Conservation (phyloP, 352 stramenopile genomes). For the Phytophthora kernoviae region DNA sequence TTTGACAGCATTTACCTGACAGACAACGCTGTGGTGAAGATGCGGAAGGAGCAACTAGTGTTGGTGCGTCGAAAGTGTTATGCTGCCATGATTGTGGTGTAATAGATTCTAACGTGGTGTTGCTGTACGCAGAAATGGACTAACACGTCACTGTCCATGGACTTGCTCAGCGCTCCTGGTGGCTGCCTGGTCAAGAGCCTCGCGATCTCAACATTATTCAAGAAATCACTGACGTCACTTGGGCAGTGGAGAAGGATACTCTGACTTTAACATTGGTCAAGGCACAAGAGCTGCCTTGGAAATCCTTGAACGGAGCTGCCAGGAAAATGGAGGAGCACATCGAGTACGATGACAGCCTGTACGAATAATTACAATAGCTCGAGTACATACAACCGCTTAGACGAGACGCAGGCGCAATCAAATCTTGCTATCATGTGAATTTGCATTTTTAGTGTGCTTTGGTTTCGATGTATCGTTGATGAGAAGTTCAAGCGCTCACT, state of each 20-base stretch:
- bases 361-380: conserved; percentile 46
- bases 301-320: conserved; percentile 79
- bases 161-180: conserved; percentile 50
- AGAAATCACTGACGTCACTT: conserved; percentile 67
- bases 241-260: conserved; percentile 61
- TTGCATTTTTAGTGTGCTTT: conserved; percentile 11
- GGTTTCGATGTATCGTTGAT: conserved; percentile 28
- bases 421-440: neutral
- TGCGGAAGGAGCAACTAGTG: conserved; percentile 64
- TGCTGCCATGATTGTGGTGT: neutral
- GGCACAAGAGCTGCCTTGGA: conserved; percentile 59
- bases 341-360: conserved; percentile 84
- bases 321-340: conserved; percentile 88
- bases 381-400: neutral
- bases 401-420: neutral
- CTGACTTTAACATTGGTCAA: conserved; percentile 79
- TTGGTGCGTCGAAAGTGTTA: conserved; percentile 43
- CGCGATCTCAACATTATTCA: conserved; percentile 75
- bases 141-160: conserved; percentile 74
- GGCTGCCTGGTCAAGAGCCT: conserved; percentile 63
- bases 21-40: conserved; percentile 54
- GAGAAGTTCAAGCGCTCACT: conserved; percentile 16
- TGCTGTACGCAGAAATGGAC: conserved; percentile 73
- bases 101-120: conserved; percentile 3
- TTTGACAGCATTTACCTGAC: conserved; percentile 73